Evolutionary conservation across 164 flowering plant genomes (phyloP), one percentile per base, ranked within the genome.

Genomic region (Magnolia changhungtana): DNA sequence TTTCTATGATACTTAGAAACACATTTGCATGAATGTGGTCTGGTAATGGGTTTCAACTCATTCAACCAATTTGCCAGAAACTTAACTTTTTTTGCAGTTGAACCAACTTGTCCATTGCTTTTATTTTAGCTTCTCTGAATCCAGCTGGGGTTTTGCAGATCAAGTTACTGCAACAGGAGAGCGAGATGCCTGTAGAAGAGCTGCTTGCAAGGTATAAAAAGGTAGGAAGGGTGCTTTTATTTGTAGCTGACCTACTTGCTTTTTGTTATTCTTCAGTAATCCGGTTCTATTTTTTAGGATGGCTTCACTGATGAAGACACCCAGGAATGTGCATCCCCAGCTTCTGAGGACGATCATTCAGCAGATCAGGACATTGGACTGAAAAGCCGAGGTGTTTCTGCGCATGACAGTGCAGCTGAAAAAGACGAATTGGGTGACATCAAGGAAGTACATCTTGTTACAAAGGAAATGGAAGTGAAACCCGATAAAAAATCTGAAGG

Each of bases 131-230:
- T 76, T 67, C 20, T 66, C 73, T 79, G 50, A 79, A 66, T 75
- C 37, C 50, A 71, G 63, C 81, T 61, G 61, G 61, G 81, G 37
- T 73, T 76, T 83, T 85, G 51, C 91, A 96, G 99, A 90, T 96
- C 80, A 90, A 87, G 66, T 81, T 94, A 70, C 85, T 96, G 82
- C 92, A 92, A 73, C 90, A 88, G 84, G 99, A 96, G 85, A 92
- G 94, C 82, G 97, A 91, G 82, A 82, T 94, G 75, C 87, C 99
- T 29, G 61, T 94, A 24, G 96, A 94, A 78, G 97, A 90, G 84
- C 77, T 96, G 84, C 89, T 96, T 80, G 91, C 94, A 77, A 87
- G 89, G 84, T 96, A 96, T 80, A 86, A 80, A 82, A 85, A 88
- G 96, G 99, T 91, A 85, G 68, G 61, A 55, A 55, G 51, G 67